These are phyloP conservation scores for Penicillium paxilli DNA, from an alignment of 495 filamentous ascomycete genomes.

Conservation along the genomic window DNA sequence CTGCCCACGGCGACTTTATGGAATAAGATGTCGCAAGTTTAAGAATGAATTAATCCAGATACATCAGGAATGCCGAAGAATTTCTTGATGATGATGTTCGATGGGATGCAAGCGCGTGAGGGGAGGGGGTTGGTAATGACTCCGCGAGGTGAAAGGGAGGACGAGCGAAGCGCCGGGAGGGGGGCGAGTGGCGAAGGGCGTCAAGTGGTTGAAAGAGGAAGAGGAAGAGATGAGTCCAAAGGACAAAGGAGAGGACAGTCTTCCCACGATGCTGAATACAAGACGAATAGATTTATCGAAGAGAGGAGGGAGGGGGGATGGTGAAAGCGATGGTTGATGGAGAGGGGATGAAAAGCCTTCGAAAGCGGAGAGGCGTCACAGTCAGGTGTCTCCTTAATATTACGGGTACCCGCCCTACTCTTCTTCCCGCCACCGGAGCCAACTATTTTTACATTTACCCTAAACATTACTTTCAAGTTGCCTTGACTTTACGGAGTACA, in stretches of 20 bases:
- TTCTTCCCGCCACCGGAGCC: conserved; percentile 23
- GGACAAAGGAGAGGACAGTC: background rate
- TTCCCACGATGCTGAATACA: background rate
- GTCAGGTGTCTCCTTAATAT: conserved; percentile 40
- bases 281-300: background rate
- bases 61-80: conserved; percentile 19
- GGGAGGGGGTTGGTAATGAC: background rate
- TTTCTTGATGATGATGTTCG: conserved; percentile 2
- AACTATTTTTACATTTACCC: conserved; percentile 16
- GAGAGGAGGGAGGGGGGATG: conserved; percentile 9
- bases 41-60: conserved; percentile 17
- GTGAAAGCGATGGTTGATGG: conserved; percentile 11
- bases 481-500: background rate
- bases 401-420: conserved; percentile 24
- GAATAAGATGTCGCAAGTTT: conserved; percentile 7
- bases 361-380: conserved; percentile 27
- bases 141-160: conserved; percentile 5
- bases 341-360: conserved; percentile 30
- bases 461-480: background rate
- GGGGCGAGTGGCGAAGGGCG: background rate
- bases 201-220: background rate
- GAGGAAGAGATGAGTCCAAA: background rate
- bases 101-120: background rate
- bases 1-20: conserved; percentile 13
- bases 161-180: background rate